Percentiles rank a stretch among this genome's conserved stretches.
phyloP scores from a whole-genome alignment of 116 monocot genomes.

The Phalaenopsis hybrid region DNA sequence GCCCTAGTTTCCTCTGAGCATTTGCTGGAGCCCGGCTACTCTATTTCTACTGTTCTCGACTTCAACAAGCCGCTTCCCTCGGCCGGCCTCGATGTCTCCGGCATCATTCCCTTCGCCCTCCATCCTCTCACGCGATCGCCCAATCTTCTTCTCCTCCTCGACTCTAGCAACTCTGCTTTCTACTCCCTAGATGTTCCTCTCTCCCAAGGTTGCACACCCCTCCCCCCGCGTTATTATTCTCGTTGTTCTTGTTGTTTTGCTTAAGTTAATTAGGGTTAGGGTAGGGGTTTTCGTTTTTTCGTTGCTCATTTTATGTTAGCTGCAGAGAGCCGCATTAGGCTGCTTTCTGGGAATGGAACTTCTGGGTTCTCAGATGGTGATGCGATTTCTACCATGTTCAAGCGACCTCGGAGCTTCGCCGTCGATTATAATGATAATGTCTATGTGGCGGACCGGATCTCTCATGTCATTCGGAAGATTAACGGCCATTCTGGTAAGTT shows the following conservation, averaged over 20 bases:
- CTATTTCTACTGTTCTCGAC: conserved; percentile 26
- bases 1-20: conserved; percentile 5
- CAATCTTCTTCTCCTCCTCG: conserved; percentile 23
- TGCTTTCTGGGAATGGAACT: conserved; percentile 13
- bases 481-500: conserved; percentile 1
- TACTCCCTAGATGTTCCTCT: conserved; percentile 27
- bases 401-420: conserved; percentile 24
- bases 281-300: background rate
- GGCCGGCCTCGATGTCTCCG: conserved; percentile 6
- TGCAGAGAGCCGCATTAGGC: conserved; percentile 17
- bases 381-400: conserved; percentile 15
- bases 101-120: conserved; percentile 23
- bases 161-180: conserved; percentile 24
- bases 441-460: conserved; percentile 30
- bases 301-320: background rate
- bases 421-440: conserved; percentile 31
- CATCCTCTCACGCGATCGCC: conserved; percentile 15
- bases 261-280: background rate
- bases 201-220: background rate
- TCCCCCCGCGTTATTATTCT: background rate
- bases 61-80: conserved; percentile 18
- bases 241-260: too few species aligned
- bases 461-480: conserved; percentile 29
- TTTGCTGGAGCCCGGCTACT: conserved; percentile 30
- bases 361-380: conserved; percentile 27